A percentile compares a stretch with the other conserved stretches of the same genome.
These are phyloP conservation scores for Cerrena zonata DNA, from an alignment of 1,284 basidiomycete species.

Conservation along the genomic window DNA sequence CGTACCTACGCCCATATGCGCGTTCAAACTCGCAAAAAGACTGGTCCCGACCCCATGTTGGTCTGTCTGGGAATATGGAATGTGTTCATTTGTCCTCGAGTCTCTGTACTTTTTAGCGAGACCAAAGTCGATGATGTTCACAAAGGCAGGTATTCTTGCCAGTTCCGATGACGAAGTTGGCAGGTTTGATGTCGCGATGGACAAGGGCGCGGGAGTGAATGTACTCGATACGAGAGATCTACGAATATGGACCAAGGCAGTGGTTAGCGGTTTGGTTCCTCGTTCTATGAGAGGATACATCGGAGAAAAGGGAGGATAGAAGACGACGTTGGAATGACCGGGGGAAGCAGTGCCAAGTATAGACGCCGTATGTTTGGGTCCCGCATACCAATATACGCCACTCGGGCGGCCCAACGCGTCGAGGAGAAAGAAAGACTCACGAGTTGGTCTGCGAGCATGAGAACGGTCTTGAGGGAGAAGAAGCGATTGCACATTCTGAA, in stretches of 20 bases:
- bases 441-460: slow-evolving; percentile 87
- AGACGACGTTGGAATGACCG: not conserved
- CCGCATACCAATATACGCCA: not conserved
- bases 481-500: slow-evolving; percentile 93
- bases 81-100: slow-evolving; percentile 78
- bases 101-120: slow-evolving; percentile 94
- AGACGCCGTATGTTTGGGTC: not conserved
- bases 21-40: slow-evolving; percentile 91
- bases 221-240: slow-evolving; percentile 72
- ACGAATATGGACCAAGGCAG: slow-evolving; percentile 11
- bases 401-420: not conserved
- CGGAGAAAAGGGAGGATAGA: not conserved
- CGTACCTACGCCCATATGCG: slow-evolving; percentile 83
- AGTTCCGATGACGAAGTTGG: slow-evolving; percentile 82
- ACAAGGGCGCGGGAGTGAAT: slow-evolving; percentile 71
- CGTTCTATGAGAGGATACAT: not conserved
- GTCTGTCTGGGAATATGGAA: slow-evolving; percentile 87
- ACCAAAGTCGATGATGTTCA: slow-evolving; percentile 96
- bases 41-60: slow-evolving; percentile 88
- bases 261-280: slow-evolving; percentile 10
- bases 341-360: not conserved
- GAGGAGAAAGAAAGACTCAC: slow-evolving; percentile 41
- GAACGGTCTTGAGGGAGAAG: slow-evolving; percentile 88
- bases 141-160: slow-evolving; percentile 48
- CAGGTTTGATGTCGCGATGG: slow-evolving; percentile 95